Conservation (phyloP, 768 basidiomycete species). For the Amanita jacksonii region DNA sequence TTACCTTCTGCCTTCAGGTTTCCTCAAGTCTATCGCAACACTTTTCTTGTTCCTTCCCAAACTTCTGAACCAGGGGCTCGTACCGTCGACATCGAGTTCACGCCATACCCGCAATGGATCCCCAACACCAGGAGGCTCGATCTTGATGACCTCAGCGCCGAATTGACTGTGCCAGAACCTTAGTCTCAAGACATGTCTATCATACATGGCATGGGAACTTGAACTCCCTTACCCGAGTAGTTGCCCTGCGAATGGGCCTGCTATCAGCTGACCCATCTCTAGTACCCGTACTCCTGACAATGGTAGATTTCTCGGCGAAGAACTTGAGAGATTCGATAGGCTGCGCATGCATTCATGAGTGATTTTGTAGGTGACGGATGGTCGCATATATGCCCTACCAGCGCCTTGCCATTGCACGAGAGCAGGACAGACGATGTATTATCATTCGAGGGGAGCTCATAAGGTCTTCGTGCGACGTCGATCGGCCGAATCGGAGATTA, state of each 20-base stretch:
- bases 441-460: too few species aligned
- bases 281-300: constrained; percentile 55
- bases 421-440: too few species aligned
- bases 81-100: constrained; percentile 60
- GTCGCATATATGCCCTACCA: too few species aligned
- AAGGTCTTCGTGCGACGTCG: too few species aligned
- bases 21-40: constrained; percentile 55
- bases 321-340: not conserved
- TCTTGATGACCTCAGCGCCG: constrained; percentile 65
- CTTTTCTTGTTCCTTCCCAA: constrained; percentile 69
- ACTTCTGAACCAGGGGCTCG: constrained; percentile 68
- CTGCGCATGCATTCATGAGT: not conserved
- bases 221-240: constrained; percentile 44
- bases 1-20: constrained; percentile 40
- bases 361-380: not conserved
- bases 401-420: too few species aligned
- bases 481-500: too few species aligned
- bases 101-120: constrained; percentile 66
- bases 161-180: constrained; percentile 38
- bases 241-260: constrained; percentile 66
- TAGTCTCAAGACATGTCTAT: too few species aligned
- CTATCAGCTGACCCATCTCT: constrained; percentile 63
- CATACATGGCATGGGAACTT: not conserved
- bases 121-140: constrained; percentile 53
- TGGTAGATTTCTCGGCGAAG: constrained; percentile 29